Evolutionary conservation across 192 early-diverging fungal species (phyloP), one percentile per base, ranked within the genome.

Genomic region (Geosiphon pyriformis): DNA sequence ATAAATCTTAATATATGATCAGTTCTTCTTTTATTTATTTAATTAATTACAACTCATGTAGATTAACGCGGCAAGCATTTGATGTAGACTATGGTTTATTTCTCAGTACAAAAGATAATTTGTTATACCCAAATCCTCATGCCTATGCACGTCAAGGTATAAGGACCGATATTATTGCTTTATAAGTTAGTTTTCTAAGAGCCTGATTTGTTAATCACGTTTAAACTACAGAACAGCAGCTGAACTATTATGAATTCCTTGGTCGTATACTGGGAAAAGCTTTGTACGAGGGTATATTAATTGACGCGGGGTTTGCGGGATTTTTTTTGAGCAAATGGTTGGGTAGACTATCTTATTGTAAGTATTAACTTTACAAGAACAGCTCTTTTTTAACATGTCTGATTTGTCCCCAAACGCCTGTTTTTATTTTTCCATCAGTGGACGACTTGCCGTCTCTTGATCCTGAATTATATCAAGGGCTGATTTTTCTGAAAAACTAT

Each of bases 251-350:
- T 69, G 81, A 84, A 56, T 94, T 94, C 48, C 65, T 94, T 17
- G 92, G 92, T 17, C 82, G 88, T 0, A 82, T 94, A 42, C 80
- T 94, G 30, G 92, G 92, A 50, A 94, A 94, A 73, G 90, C 90
- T 1, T 67, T 94, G 23, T 94, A 94, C 63, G 88, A 92, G 65
- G 90, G 90, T n/a, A 87, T 94, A 37, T 70, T 94, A 27, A 81
- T 92, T 17, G 92, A 94, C 31, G 88, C 82, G 33, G 83, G 83
- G 10, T 92, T 94, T 82, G 89, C 92, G 50, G 84, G 82, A 23
- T 94, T 94, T 70, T 94, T 94, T 71, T 70, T 94, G 55, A 84
- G 80, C 35, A 86, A 85, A 54, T 91, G 87, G 70, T 72, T 92
- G 32, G 85, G 87, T 7, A 72, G 79, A 65, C 67, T 74, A 35